Conservation (phyloP, 768 basidiomycete genomes). For the Lactarius evosmus region DNA sequence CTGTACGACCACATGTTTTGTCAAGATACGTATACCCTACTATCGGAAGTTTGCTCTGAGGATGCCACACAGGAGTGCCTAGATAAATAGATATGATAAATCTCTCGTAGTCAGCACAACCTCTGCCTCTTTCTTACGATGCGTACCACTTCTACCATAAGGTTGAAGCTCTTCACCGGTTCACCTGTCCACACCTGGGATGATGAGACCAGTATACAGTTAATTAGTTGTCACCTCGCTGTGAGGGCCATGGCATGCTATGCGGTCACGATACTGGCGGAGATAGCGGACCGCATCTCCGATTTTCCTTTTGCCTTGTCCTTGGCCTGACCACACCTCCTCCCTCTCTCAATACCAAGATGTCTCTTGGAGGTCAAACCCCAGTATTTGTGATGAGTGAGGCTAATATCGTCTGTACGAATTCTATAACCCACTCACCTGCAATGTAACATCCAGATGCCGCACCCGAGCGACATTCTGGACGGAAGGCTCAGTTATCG, state of each 20-base stretch:
- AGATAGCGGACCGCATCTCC: not conserved
- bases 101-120: not conserved
- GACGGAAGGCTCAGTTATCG: conserved; percentile 92
- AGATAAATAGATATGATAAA: not conserved
- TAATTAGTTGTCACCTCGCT: too few relatives aligned
- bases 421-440: conserved; percentile 7
- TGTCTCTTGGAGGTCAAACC: conserved; percentile 51
- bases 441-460: conserved; percentile 54
- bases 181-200: too few relatives aligned
- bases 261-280: too few relatives aligned
- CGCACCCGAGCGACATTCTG: conserved; percentile 90
- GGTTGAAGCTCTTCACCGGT: too few relatives aligned
- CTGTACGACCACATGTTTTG: not conserved
- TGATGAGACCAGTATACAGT: too few relatives aligned
- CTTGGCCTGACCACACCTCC: not conserved
- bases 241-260: too few relatives aligned
- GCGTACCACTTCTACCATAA: too few relatives aligned
- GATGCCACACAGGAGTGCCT: not conserved
- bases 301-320: not conserved
- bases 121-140: too few relatives aligned
- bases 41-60: not conserved
- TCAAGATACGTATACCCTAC: not conserved
- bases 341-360: conserved; percentile 16
- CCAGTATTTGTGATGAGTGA: conserved; percentile 84
- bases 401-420: conserved; percentile 25